Percentiles rank a stretch among this genome's conserved stretches.
phyloP scores from a whole-genome alignment of 2,329 filamentous ascomycete species.

The Fusarium camptoceras region DNA sequence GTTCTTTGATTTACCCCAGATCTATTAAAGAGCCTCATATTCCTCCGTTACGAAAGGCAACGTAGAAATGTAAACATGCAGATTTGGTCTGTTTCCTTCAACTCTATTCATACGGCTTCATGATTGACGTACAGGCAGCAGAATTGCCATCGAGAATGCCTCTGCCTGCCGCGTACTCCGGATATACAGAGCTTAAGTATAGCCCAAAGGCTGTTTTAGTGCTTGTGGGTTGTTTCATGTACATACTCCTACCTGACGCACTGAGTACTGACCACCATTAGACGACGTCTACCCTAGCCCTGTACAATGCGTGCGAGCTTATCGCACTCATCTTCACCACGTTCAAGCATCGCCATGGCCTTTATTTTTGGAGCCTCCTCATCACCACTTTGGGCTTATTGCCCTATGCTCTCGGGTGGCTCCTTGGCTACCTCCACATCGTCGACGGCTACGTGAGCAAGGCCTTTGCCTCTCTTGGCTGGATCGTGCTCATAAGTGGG shows the following conservation, averaged over 20 bases:
- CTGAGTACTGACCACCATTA: slow-evolving; percentile 10
- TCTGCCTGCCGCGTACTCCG: background rate
- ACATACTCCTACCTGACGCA: slow-evolving; percentile 44
- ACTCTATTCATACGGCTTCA: background rate
- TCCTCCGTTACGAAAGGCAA: background rate
- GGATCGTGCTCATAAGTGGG: slow-evolving; percentile 17
- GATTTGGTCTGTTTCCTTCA: background rate
- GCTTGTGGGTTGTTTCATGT: slow-evolving; percentile 33
- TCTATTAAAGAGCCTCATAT: background rate
- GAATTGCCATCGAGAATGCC: background rate
- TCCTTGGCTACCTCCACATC: slow-evolving; percentile 14
- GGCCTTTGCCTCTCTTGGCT: slow-evolving; percentile 7
- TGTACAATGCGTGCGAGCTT: slow-evolving; percentile 20
- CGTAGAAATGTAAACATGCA: background rate
- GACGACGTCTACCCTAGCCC: slow-evolving; percentile 4
- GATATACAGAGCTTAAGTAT: background rate
- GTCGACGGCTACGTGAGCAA: slow-evolving; percentile 3
- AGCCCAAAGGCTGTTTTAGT: slow-evolving; percentile 18
- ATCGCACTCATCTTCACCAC: slow-evolving; percentile 16
- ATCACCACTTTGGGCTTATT: slow-evolving; percentile 9
- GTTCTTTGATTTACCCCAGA: background rate
- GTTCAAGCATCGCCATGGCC: slow-evolving; percentile 1
- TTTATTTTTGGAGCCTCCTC: slow-evolving; percentile 23
- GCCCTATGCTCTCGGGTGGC: slow-evolving; percentile 13
- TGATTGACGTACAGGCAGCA: background rate